Percentiles rank a stretch among this genome's conserved stretches.
Conservation (phyloP, 306 rosid genomes). For the Arachis hypogaea region DNA sequence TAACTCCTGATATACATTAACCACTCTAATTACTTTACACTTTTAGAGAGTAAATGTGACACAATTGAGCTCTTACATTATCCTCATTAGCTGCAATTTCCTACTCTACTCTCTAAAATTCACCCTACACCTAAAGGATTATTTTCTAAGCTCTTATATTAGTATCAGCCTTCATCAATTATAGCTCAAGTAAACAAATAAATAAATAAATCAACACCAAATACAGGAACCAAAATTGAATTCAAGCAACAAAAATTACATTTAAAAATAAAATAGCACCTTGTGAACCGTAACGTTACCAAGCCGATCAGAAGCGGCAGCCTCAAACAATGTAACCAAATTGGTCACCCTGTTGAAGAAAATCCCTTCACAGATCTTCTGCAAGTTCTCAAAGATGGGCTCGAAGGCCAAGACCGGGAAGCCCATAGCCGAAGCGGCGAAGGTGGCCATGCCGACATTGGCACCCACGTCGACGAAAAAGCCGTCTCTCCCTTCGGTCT, state of each 20-base stretch:
- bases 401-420: conserved; percentile 82
- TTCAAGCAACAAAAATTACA: neutral
- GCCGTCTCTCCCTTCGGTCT: conserved; percentile 59
- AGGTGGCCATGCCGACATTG: conserved; percentile 93
- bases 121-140: neutral
- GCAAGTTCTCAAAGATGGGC: conserved; percentile 92
- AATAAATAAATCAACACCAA: neutral
- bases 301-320: conserved; percentile 78
- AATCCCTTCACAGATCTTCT: conserved; percentile 93
- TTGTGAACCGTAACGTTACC: conserved; percentile 90
- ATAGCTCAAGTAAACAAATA: neutral
- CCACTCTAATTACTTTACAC: too few relatives aligned
- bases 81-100: conserved; percentile 1
- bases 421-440: conserved; percentile 93
- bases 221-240: conserved; percentile 6
- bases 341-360: conserved; percentile 79
- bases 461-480: conserved; percentile 91
- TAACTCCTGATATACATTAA: too few relatives aligned
- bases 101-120: neutral
- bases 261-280: conserved; percentile 47
- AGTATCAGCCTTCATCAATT: neutral
- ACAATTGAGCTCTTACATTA: neutral
- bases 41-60: conserved; percentile 7
- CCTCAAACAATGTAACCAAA: conserved; percentile 81
- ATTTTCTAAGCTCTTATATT: neutral